Conservation (phyloP, 495 filamentous ascomycete genomes). For the Parathielavia hyrcaniae region DNA sequence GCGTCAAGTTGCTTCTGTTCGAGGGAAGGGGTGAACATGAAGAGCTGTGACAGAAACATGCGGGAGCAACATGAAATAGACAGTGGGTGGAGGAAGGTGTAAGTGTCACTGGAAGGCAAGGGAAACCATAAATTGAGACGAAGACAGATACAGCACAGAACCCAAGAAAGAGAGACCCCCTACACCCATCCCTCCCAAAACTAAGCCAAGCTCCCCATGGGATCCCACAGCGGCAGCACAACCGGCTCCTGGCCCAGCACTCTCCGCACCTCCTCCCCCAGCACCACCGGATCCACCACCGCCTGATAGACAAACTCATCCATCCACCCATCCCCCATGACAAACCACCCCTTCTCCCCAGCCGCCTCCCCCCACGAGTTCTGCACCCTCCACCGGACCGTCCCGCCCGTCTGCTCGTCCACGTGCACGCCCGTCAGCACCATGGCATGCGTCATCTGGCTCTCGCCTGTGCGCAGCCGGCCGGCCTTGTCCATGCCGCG, state of each 20-base stretch:
- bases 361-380: slow-evolving; percentile 68
- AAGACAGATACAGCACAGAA: too few species aligned
- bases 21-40: too few species aligned
- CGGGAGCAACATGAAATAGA: too few species aligned
- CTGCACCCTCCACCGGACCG: slow-evolving; percentile 76
- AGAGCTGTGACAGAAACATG: too few species aligned
- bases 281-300: slow-evolving; percentile 69
- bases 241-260: slow-evolving; percentile 62
- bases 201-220: slow-evolving; percentile 75
- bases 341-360: slow-evolving; percentile 73
- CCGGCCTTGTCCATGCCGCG: slow-evolving; percentile 63
- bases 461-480: slow-evolving; percentile 62
- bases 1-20: too few species aligned
- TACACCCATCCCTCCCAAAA: background rate
- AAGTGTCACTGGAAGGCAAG: too few species aligned
- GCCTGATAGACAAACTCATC: slow-evolving; percentile 82
- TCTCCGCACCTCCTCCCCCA: slow-evolving; percentile 58
- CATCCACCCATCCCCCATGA: slow-evolving; percentile 83
- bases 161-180: too few species aligned
- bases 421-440: slow-evolving; percentile 79
- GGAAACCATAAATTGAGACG: too few species aligned
- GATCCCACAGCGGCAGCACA: slow-evolving; percentile 77
- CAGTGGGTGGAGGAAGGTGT: too few species aligned
- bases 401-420: slow-evolving; percentile 50
- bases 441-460: slow-evolving; percentile 85